Percentiles rank a stretch among this genome's conserved stretches.
Evolutionary conservation across 257 asterid species (phyloP).

Genomic region (Ehretia macrophylla): DNA sequence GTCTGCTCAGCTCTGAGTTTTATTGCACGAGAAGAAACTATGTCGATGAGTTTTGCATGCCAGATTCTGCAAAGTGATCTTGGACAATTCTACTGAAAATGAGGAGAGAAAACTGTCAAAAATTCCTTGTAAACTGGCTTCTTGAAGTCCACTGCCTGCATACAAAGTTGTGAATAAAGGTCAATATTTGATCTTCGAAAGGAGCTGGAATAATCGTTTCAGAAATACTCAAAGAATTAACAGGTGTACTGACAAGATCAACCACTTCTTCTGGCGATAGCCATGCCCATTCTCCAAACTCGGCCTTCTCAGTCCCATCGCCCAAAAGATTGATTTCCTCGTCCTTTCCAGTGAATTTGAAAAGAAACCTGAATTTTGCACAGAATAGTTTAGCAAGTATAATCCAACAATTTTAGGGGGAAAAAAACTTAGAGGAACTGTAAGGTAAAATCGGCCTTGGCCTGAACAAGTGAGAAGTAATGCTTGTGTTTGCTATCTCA

Average conservation of each 20-base stretch:
- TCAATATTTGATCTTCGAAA: not conserved
- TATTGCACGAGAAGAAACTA: not conserved
- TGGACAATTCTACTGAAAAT: constrained; percentile 41
- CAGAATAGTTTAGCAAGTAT: too few relatives aligned
- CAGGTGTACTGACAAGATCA: constrained; percentile 44
- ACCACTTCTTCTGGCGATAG: constrained; percentile 69
- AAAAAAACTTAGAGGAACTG: too few relatives aligned
- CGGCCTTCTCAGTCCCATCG: constrained; percentile 89
- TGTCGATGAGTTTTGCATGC: not conserved
- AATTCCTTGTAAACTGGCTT: constrained; percentile 86
- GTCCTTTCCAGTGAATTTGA: constrained; percentile 77
- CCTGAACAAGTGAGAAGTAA: too few relatives aligned
- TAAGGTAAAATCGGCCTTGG: too few relatives aligned
- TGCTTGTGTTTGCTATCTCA: too few relatives aligned
- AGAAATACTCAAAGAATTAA: not conserved
- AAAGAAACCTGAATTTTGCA: constrained; percentile 53
- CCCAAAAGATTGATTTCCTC: constrained; percentile 92
- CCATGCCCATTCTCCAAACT: constrained; percentile 98
- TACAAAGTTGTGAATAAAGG: constrained; percentile 1
- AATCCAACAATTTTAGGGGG: too few relatives aligned
- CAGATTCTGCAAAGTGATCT: not conserved
- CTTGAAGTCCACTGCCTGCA: constrained; percentile 95
- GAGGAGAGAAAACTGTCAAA: constrained; percentile 54
- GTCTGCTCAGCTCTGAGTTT: too few relatives aligned
- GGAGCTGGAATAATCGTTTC: not conserved